Evolutionary conservation across 306 rosid species (phyloP), one percentile per base, ranked within the genome.

Genomic region (Aeschynomene evenia): DNA sequence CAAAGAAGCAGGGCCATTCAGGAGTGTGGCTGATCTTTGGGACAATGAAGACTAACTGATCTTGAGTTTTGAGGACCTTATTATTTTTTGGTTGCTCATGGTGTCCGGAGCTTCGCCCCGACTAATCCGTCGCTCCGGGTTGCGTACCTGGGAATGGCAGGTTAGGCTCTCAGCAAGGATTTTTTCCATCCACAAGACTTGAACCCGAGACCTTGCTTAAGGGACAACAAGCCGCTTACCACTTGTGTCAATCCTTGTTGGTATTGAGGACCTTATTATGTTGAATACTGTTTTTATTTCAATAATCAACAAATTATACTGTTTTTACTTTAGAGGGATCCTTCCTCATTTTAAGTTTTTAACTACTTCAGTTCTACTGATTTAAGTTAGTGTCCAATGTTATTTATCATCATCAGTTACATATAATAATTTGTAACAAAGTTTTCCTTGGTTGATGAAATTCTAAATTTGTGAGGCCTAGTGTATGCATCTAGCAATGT

Each of bases 1-100:
- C 71, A 78, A 78, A 42, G 45, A 51, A 23, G 57, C 40, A 23
- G 71, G 78, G 19, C 78, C 71, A 34, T 57, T 36, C 70, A 59
- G 42, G 13, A 63, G 68, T 6, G 68, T 63, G 39, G 9, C 68
- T 42, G 54, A 63, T 63, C 9, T 63, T 2, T 63, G 37, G 68
- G 54, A 42, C 36, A 63, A 63, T 9, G 37, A 63, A 11, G 22
- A 42, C n/a, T 40, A 66, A 10, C 1, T 40, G 15, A 12, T 5
- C 53, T 12, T 28, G 56, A 48, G 11, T 18, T 29, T n/a, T 16
- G 3, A 29, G 24, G n/a, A 29, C 59, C 16, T 48, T 22, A 28
- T 28, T n/a, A n/a, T n/a, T n/a, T n/a, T n/a, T n/a, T n/a, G n/a
- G n/a, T n/a, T n/a, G n/a, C n/a, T n/a, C n/a, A n/a, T n/a, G n/a